phyloP scores from a whole-genome alignment of 1,139 yeast species.

The Suhomyces yuchorum region DNA sequence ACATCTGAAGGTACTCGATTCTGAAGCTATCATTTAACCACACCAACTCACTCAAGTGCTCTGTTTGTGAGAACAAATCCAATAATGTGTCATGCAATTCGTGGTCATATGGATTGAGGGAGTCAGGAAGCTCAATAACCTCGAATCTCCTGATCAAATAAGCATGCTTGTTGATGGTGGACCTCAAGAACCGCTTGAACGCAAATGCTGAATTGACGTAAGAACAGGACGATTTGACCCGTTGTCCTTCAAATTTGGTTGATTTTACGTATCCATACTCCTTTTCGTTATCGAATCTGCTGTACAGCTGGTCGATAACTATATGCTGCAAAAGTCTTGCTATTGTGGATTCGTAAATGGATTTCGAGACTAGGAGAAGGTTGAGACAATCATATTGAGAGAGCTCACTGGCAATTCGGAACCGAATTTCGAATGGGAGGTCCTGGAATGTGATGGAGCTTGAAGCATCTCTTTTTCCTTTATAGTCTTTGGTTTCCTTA shows the following conservation, averaged over 20 bases:
- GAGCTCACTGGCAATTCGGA: conserved; percentile 33
- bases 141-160: conserved; percentile 23
- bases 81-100: conserved; percentile 23
- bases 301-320: conserved; percentile 40
- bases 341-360: conserved; percentile 32
- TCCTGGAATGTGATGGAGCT: conserved; percentile 18
- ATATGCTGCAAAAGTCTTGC: conserved; percentile 41
- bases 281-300: conserved; percentile 38
- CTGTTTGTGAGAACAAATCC: conserved; percentile 25
- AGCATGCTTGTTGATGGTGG: background rate
- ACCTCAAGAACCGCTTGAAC: conserved; percentile 33
- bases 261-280: conserved; percentile 17
- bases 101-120: conserved; percentile 35
- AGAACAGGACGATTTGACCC: conserved; percentile 22
- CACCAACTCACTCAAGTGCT: conserved; percentile 27
- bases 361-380: conserved; percentile 33
- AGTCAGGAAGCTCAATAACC: conserved; percentile 37
- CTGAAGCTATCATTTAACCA: conserved; percentile 41
- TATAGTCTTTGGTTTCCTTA: too few species aligned
- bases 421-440: conserved; percentile 43
- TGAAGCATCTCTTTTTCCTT: too few species aligned
- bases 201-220: conserved; percentile 40
- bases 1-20: conserved; percentile 26
- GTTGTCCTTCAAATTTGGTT: conserved; percentile 1
- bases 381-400: conserved; percentile 45